Evolutionary conservation across 2,329 filamentous ascomycete genomes (phyloP).

Genomic region (Chaetomiaceae sp.): DNA sequence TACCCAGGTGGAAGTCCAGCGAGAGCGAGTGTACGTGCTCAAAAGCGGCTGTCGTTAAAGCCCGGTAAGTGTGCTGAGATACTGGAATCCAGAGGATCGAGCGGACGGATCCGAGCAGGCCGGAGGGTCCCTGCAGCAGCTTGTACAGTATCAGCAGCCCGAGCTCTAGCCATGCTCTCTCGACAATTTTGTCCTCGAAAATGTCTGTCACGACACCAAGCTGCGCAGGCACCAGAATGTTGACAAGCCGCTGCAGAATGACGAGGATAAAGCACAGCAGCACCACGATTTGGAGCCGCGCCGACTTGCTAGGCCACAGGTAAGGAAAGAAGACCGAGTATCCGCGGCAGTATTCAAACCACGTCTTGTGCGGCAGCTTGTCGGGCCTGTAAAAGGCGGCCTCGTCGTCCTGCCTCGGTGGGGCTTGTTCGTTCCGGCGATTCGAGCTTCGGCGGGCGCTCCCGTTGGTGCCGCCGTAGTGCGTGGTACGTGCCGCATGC

Average conservation of each 20-base stretch:
- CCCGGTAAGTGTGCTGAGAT: slow-evolving; percentile 92
- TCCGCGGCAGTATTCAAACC: slow-evolving; percentile 92
- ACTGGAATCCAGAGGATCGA: slow-evolving; percentile 93
- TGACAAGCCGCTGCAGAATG: slow-evolving; percentile 73
- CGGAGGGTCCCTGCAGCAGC: slow-evolving; percentile 81
- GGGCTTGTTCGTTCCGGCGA: slow-evolving; percentile 36
- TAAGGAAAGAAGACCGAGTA: slow-evolving; percentile 96
- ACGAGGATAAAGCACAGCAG: slow-evolving; percentile 77
- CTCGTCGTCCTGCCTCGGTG: slow-evolving; percentile 48
- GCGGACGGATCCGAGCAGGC: slow-evolving; percentile 74
- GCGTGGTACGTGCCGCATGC: slow-evolving; percentile 18
- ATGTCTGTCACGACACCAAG: slow-evolving; percentile 73
- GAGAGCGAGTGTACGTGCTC: slow-evolving; percentile 95
- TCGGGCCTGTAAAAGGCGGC: slow-evolving; percentile 85
- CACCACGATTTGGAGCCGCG: slow-evolving; percentile 68
- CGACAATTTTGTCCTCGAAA: slow-evolving; percentile 42
- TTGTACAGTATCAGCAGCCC: slow-evolving; percentile 71
- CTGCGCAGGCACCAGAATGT: slow-evolving; percentile 78
- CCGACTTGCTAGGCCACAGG: slow-evolving; percentile 82
- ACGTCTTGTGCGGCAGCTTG: slow-evolving; percentile 78
- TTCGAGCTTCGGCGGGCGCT: slow-evolving; percentile 34
- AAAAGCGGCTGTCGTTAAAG: slow-evolving; percentile 89
- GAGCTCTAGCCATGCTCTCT: slow-evolving; percentile 68
- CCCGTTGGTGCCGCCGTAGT: slow-evolving; percentile 23
- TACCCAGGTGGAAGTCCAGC: slow-evolving; percentile 92